Percentiles rank a stretch among this genome's conserved stretches.
Conservation (phyloP, 352 stramenopile genomes). For the Phytophthora colocasiae region DNA sequence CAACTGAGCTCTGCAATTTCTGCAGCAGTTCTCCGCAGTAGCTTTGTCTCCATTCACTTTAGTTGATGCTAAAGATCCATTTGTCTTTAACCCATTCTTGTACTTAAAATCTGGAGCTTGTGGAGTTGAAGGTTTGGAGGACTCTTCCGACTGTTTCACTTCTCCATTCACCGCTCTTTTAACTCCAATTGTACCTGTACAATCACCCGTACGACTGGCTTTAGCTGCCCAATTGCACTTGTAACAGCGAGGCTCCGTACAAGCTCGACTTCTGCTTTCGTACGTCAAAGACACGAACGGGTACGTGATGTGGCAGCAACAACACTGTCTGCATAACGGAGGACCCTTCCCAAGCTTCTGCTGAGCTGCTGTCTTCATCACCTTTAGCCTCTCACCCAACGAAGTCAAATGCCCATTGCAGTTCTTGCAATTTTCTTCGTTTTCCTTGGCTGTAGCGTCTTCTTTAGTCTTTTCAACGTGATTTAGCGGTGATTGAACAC, state of each 20-base stretch:
- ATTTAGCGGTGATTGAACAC: background rate
- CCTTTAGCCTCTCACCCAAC: conserved; percentile 17
- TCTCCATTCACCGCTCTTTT: conserved; percentile 6
- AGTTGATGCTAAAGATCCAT: background rate
- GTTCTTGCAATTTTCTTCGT: conserved; percentile 16
- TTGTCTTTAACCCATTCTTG: background rate
- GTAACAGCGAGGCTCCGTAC: conserved; percentile 18
- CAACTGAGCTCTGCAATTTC: conserved; percentile 10
- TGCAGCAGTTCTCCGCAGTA: conserved; percentile 10
- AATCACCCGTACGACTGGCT: background rate
- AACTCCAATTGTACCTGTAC: background rate
- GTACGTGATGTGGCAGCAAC: conserved; percentile 28
- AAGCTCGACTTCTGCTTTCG: conserved; percentile 14
- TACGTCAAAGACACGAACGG: conserved; percentile 18
- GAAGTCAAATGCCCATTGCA: conserved; percentile 23
- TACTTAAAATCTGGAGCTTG: background rate
- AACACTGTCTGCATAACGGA: conserved; percentile 13
- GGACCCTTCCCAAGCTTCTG: conserved; percentile 1
- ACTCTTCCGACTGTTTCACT: conserved; percentile 3
- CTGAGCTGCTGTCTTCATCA: conserved; percentile 12
- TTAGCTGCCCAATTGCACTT: conserved; percentile 27
- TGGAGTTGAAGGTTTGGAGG: background rate
- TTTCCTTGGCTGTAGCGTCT: background rate
- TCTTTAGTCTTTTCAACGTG: background rate
- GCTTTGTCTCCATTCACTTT: background rate